A percentile compares a stretch with the other conserved stretches of the same genome.
Conservation (phyloP, 2,329 filamentous ascomycete species). For the Graphiopsis chlorocephala region DNA sequence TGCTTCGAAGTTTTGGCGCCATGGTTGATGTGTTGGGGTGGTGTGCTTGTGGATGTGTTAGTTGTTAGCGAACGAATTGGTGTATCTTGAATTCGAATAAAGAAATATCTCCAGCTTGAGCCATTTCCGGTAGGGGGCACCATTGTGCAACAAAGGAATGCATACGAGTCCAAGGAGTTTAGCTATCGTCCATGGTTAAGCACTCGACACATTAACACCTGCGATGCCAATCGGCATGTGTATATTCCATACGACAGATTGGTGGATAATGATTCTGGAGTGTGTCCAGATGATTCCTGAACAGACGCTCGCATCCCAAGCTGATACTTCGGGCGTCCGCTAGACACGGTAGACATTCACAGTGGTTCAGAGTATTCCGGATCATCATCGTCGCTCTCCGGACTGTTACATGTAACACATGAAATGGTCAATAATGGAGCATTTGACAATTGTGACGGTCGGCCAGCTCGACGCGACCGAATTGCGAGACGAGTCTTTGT, state of each 20-base stretch:
- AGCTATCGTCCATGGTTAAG: too few relatives aligned
- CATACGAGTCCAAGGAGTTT: too few relatives aligned
- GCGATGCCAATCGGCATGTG: not conserved
- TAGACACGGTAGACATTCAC: too few relatives aligned
- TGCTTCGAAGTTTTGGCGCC: not conserved
- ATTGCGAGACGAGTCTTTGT: not conserved
- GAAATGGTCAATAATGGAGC: too few relatives aligned
- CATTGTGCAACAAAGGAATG: not conserved
- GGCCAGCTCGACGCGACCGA: too few relatives aligned
- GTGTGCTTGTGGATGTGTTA: not conserved
- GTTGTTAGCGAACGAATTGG: not conserved
- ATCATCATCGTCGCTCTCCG: too few relatives aligned
- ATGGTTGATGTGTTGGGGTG: not conserved
- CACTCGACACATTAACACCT: not conserved
- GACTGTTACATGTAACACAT: too few relatives aligned
- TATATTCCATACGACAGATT: not conserved
- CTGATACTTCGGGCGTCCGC: too few relatives aligned
- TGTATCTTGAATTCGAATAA: not conserved
- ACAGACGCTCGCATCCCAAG: not conserved
- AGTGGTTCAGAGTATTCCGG: too few relatives aligned
- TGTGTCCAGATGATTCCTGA: not conserved
- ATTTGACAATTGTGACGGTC: too few relatives aligned
- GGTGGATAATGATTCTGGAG: not conserved
- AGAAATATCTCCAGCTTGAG: not conserved
- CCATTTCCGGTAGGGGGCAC: not conserved